Conservation (phyloP, 305 asterid species). For the Fraxinus latifolia region DNA sequence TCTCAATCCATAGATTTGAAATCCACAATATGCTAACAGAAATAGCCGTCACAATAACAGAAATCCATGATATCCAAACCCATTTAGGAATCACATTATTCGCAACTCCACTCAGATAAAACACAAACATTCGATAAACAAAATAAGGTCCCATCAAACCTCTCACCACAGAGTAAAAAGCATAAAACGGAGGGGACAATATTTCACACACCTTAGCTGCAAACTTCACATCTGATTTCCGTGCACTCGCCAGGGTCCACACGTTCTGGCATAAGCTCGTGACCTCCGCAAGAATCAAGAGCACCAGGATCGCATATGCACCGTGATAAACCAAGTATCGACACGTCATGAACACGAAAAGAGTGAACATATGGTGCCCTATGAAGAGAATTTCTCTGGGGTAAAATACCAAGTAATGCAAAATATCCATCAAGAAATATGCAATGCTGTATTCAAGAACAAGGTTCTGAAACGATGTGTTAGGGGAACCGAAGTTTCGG, state of each 20-base stretch:
- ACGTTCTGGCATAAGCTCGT: slow-evolving; percentile 87
- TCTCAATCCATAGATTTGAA: slow-evolving; percentile 64
- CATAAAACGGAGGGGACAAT: slow-evolving; percentile 86
- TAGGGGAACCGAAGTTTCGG: slow-evolving; percentile 54
- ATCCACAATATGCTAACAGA: slow-evolving; percentile 82
- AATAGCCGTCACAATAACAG: slow-evolving; percentile 63
- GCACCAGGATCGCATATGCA: slow-evolving; percentile 67
- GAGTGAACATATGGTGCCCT: slow-evolving; percentile 78
- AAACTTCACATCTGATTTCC: slow-evolving; percentile 51
- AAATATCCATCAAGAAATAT: slow-evolving; percentile 81
- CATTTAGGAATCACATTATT: slow-evolving; percentile 71
- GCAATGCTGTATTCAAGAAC: slow-evolving; percentile 91
- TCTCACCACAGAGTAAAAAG: slow-evolving; percentile 66
- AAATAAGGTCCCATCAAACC: slow-evolving; percentile 72
- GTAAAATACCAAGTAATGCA: slow-evolving; percentile 62
- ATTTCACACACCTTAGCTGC: slow-evolving; percentile 56
- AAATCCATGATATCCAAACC: slow-evolving; percentile 86
- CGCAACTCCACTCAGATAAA: slow-evolving; percentile 59
- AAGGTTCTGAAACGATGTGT: slow-evolving; percentile 55
- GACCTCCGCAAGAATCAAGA: slow-evolving; percentile 73
- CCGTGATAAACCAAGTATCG: slow-evolving; percentile 74
- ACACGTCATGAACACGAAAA: slow-evolving; percentile 84
- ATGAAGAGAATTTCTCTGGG: slow-evolving; percentile 79
- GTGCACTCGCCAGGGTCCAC: slow-evolving; percentile 75
- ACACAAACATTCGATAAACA: slow-evolving; percentile 58